Evolutionary conservation across 2,329 filamentous ascomycete species (phyloP).

Genomic region (Myriosclerotinia scirpicola): DNA sequence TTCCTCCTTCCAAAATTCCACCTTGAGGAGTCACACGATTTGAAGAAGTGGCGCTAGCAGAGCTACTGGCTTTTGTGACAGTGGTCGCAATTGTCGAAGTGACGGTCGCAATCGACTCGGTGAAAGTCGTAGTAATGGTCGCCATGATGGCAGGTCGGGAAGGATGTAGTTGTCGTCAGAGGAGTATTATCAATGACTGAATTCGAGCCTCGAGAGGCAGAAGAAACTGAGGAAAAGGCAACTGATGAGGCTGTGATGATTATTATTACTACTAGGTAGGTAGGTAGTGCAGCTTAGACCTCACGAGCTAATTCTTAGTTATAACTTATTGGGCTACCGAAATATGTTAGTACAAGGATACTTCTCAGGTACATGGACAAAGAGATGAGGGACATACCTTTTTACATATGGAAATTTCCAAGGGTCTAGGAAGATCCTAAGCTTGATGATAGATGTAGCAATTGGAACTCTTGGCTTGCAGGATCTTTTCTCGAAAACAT

Average conservation of each 20-base stretch:
- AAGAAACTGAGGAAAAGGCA: neutral
- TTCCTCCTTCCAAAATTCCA: conserved; percentile 62
- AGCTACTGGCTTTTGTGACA: conserved; percentile 24
- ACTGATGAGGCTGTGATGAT: neutral
- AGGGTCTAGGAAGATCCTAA: neutral
- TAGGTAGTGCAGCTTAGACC: neutral
- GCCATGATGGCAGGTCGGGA: conserved; percentile 1
- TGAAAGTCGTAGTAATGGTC: conserved; percentile 9
- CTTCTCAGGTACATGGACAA: conserved; percentile 4
- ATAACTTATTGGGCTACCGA: neutral
- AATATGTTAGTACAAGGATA: neutral
- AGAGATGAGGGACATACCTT: conserved; percentile 13
- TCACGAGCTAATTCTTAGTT: neutral
- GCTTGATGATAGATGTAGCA: conserved; percentile 2
- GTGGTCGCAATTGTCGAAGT: conserved; percentile 10
- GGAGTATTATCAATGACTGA: neutral
- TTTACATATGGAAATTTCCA: neutral
- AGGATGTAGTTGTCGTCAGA: conserved; percentile 3
- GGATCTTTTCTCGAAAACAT: neutral
- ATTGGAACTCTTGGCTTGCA: conserved; percentile 17
- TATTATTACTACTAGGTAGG: neutral
- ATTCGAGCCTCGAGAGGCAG: neutral
- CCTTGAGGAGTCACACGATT: conserved; percentile 49
- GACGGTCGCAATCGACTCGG: conserved; percentile 9
- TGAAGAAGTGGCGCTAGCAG: conserved; percentile 27